Conservation (phyloP, 2,329 filamentous ascomycete species). For the Neonectria hederae region DNA sequence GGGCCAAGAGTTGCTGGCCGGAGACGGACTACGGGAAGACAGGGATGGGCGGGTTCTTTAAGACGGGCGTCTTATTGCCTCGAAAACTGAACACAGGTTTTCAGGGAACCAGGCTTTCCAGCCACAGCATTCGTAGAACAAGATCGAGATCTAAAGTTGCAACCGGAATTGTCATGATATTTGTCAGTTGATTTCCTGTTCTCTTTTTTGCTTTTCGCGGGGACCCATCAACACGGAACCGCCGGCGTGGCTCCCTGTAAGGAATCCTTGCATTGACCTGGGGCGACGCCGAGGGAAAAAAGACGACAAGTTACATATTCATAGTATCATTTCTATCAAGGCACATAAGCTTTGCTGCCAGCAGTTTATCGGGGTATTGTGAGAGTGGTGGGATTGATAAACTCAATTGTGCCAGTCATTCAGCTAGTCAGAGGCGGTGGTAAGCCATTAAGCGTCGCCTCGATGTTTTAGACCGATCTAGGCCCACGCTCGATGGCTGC, state of each 20-base stretch:
- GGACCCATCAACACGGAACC: constrained; percentile 36
- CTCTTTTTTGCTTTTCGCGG: constrained; percentile 18
- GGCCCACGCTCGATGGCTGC: constrained; percentile 24
- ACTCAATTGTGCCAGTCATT: not conserved
- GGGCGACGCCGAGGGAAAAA: not conserved
- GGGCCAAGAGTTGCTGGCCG: constrained; percentile 20
- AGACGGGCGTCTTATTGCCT: constrained; percentile 15
- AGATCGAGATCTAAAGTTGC: constrained; percentile 36
- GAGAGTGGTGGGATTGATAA: not conserved
- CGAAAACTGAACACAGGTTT: constrained; percentile 20
- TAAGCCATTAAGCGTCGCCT: constrained; percentile 19
- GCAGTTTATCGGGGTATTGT: not conserved
- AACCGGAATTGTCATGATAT: constrained; percentile 2
- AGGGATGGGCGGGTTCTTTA: constrained; percentile 20
- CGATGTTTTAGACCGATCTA: constrained; percentile 37
- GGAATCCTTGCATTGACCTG: constrained; percentile 10
- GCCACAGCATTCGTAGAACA: constrained; percentile 13
- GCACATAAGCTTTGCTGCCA: not conserved
- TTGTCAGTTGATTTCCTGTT: constrained; percentile 6
- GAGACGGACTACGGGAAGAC: not conserved
- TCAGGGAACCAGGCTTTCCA: constrained; percentile 14
- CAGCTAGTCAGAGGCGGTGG: not conserved
- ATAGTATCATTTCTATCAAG: not conserved
- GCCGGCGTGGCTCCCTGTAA: constrained; percentile 29
- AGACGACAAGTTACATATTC: not conserved